Percentiles rank a stretch among this genome's conserved stretches.
phyloP scores from a whole-genome alignment of 2,329 filamentous ascomycete genomes.

The Akanthomyces uredinophilus region DNA sequence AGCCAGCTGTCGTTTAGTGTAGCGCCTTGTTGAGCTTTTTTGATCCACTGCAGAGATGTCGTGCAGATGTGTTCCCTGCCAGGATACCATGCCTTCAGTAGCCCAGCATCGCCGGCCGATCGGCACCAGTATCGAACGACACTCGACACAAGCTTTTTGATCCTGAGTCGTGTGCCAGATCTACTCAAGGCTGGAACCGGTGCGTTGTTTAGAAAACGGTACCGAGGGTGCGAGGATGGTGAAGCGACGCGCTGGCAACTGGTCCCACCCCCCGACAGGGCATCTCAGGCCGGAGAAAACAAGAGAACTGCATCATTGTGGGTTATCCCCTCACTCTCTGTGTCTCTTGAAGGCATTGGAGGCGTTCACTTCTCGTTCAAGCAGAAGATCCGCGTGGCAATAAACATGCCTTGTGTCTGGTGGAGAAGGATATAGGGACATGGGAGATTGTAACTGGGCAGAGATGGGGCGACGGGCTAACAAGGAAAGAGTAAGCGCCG shows the following conservation, averaged over 20 bases:
- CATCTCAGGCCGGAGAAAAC: not conserved
- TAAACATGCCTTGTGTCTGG: not conserved
- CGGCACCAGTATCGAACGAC: too few relatives aligned
- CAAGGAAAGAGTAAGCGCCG: not conserved
- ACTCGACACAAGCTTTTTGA: too few relatives aligned
- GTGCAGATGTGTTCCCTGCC: too few relatives aligned
- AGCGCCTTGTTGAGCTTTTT: too few relatives aligned
- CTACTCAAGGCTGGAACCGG: not conserved
- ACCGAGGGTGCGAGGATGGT: not conserved
- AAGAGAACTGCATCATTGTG: not conserved
- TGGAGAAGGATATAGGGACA: not conserved
- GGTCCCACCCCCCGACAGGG: not conserved
- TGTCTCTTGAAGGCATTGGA: not conserved
- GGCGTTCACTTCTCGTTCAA: not conserved
- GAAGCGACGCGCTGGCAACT: not conserved
- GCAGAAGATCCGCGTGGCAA: too few relatives aligned
- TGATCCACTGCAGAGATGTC: too few relatives aligned
- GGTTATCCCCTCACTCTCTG: not conserved
- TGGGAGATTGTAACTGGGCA: not conserved
- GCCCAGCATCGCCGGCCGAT: too few relatives aligned
- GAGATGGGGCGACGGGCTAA: not conserved
- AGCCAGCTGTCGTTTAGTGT: too few relatives aligned
- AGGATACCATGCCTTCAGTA: too few relatives aligned
- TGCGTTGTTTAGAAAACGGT: not conserved
- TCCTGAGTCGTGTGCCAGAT: not conserved